Evolutionary conservation across 2,329 filamentous ascomycete species (phyloP).

Genomic region (Paecilomyces sp.): DNA sequence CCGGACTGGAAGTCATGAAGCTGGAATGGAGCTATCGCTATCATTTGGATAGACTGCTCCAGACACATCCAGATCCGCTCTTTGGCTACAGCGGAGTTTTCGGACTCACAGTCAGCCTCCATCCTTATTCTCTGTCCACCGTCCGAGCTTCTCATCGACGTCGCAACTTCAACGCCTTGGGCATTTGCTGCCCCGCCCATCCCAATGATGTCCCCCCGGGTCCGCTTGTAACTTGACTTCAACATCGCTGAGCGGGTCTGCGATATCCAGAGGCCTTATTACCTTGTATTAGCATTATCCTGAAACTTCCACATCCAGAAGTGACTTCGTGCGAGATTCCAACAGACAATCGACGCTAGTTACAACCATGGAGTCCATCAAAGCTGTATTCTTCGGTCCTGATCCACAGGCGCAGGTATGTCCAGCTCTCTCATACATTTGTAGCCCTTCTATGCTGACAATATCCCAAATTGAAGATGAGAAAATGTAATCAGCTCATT

Average conservation of each 20-base stretch:
- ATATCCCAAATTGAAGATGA: slow-evolving; percentile 53
- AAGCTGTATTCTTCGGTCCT: slow-evolving; percentile 80
- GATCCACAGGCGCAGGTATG: slow-evolving; percentile 87
- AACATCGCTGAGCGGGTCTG: not conserved
- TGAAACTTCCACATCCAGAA: not conserved
- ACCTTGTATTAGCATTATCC: not conserved
- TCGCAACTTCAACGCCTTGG: not conserved
- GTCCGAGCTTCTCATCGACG: not conserved
- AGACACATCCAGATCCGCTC: not conserved
- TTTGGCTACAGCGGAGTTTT: not conserved
- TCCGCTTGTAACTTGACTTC: not conserved
- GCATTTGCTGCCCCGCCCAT: not conserved
- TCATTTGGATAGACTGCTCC: not conserved
- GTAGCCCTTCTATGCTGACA: not conserved
- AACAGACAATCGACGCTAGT: not conserved
- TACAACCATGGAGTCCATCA: slow-evolving; percentile 72
- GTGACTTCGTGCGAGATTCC: not conserved
- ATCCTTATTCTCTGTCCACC: not conserved
- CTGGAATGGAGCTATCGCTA: not conserved
- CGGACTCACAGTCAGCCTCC: not conserved
- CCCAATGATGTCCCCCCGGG: not conserved
- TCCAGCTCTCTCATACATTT: not conserved
- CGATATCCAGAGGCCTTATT: not conserved
- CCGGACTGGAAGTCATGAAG: not conserved
- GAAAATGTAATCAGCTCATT: slow-evolving; percentile 90